Evolutionary conservation across 2,329 filamentous ascomycete species (phyloP), one percentile per base, ranked within the genome.

Genomic region (Neofusicoccum sp.): DNA sequence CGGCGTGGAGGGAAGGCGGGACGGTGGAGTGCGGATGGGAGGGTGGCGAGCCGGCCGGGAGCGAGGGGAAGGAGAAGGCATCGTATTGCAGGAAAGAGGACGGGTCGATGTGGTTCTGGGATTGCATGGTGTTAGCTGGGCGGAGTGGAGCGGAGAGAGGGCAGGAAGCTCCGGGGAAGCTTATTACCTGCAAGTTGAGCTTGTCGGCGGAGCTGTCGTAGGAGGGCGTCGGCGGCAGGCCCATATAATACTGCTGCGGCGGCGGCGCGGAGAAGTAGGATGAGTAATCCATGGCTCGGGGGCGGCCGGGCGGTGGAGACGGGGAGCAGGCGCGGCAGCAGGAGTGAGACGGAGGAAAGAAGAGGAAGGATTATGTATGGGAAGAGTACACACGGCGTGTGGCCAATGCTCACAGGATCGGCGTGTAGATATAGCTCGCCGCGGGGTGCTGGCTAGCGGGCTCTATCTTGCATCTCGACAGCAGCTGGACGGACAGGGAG

Each of bases 251-350:
- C 66, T 80, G 85, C 41, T 77, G 71, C 64, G 80, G 79, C 41
- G 71, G 71, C 38, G 76, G 73, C 44, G 75, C 67, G 34, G 75
- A 72, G 66, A 80, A 86, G 71, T 82, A 85, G 58, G 78, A 76
- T 8, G 59, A 56, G 71, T 84, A 86, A 66, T 86, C 82, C 83
- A 86, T 86, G 56, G 30, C 38, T 51, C n/a, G 12, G 38, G 4
- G 3, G 26, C 24, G 5, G 40, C 3, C 20, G 5, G 16, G 24
- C 33, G 11, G 36, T 12, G 14, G 34, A 59, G 41, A 9, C 3
- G 14, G 31, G 14, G 33, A 8, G 6, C n/a, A 33, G 34, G n/a
- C n/a, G n/a, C n/a, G n/a, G n/a, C n/a, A n/a, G n/a, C n/a, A n/a
- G n/a, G n/a, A n/a, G 44, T 31, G 28, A 40, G 51, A 56, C 11